phyloP scores from a whole-genome alignment of 331 rosid species.

The Cucumis variabilis region DNA sequence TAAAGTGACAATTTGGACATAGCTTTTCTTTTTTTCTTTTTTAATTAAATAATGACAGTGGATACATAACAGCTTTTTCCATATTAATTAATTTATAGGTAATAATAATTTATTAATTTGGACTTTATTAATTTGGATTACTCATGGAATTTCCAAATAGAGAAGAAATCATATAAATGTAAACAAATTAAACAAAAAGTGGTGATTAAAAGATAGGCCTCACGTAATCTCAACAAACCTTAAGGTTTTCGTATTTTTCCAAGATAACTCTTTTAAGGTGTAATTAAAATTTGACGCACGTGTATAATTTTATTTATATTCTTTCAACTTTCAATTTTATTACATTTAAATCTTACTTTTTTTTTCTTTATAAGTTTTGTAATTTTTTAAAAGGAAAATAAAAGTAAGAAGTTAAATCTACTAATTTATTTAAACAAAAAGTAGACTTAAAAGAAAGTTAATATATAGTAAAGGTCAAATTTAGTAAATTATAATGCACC shows the following conservation, averaged over 20 bases:
- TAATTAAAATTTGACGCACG: not conserved
- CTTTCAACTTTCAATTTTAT: too few relatives aligned
- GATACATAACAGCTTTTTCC: not conserved
- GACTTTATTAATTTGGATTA: not conserved
- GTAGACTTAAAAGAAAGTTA: too few relatives aligned
- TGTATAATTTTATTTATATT: not conserved
- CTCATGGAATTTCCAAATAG: not conserved
- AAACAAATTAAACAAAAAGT: not conserved
- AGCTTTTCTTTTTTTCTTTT: not conserved
- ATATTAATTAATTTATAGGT: not conserved
- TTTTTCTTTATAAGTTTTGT: accelerated
- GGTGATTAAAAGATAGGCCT: not conserved
- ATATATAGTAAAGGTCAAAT: too few relatives aligned
- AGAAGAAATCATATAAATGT: not conserved
- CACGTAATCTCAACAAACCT: not conserved
- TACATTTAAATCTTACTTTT: too few relatives aligned
- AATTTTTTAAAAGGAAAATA: not conserved
- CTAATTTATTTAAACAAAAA: too few relatives aligned
- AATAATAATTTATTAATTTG: not conserved
- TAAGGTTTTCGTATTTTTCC: not conserved
- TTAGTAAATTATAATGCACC: too few relatives aligned
- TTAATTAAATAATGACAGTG: not conserved
- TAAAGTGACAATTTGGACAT: not conserved
- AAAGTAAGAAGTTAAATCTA: not conserved
- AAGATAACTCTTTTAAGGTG: not conserved